These are phyloP conservation scores for Mortierella sp. DNA, from an alignment of 371 early-diverging fungal species.

Conservation along the genomic window DNA sequence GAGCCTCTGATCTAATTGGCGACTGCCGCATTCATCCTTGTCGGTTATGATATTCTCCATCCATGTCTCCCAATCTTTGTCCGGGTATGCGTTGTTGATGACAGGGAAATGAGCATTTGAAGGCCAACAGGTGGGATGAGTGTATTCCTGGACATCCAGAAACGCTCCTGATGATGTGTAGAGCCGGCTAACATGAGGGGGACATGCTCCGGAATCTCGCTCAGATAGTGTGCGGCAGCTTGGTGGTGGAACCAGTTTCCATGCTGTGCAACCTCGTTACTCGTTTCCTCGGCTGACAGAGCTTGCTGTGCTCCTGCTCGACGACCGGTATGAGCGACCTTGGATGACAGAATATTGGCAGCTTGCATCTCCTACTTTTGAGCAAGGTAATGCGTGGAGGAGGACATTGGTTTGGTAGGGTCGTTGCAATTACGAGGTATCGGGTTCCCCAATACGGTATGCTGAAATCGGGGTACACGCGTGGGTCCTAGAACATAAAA, in stretches of 20 bases:
- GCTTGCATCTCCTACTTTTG: constrained; percentile 16
- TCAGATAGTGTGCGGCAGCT: constrained; percentile 20
- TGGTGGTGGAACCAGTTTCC: constrained; percentile 17
- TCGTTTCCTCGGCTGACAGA: constrained; percentile 1
- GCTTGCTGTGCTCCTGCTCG: constrained; percentile 26
- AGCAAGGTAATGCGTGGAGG: constrained; percentile 14
- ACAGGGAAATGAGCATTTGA: constrained; percentile 16
- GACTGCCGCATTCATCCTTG: not conserved
- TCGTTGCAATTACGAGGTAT: constrained; percentile 19
- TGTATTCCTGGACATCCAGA: constrained; percentile 30
- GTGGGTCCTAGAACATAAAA: constrained; percentile 7
- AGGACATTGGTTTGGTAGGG: constrained; percentile 8
- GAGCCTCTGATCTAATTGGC: constrained; percentile 1
- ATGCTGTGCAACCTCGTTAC: constrained; percentile 25
- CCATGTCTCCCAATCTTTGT: constrained; percentile 6
- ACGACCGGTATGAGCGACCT: constrained; percentile 19
- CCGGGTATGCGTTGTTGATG: constrained; percentile 6
- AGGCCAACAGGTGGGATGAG: constrained; percentile 25
- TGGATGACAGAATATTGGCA: constrained; percentile 7
- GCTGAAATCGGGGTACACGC: constrained; percentile 17
- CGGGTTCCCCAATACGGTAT: not conserved
- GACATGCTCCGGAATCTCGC: constrained; percentile 18
- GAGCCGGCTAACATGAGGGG: constrained; percentile 22
- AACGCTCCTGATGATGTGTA: constrained; percentile 10
- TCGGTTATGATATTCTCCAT: constrained; percentile 24